phyloP scores from a whole-genome alignment of 345 rosid genomes.

The Gossypium raimondii region DNA sequence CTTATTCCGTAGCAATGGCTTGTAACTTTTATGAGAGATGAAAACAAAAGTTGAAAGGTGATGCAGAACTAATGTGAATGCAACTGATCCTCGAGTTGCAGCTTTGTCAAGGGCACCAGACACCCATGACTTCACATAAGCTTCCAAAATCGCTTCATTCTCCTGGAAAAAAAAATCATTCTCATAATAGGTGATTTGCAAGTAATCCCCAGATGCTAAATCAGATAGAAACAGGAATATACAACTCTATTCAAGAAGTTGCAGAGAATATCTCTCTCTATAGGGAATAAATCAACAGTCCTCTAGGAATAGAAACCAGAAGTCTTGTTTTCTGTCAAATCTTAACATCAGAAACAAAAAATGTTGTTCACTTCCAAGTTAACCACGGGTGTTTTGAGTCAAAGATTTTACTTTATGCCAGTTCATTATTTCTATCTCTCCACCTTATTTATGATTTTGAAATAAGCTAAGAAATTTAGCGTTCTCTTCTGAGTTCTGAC shows the following conservation, averaged over 20 bases:
- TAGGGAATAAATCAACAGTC: neutral
- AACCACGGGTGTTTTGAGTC: neutral
- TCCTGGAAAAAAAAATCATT: slow-evolving; percentile 36
- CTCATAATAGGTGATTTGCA: neutral
- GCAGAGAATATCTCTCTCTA: neutral
- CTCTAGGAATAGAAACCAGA: neutral
- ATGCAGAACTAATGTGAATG: slow-evolving; percentile 54
- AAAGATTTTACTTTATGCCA: neutral
- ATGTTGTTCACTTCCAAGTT: neutral
- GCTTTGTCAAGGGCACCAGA: slow-evolving; percentile 79
- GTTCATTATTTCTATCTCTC: neutral
- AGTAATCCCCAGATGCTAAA: neutral
- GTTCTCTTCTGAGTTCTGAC: neutral
- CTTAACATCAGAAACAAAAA: neutral
- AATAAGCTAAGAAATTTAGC: neutral
- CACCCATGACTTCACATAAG: slow-evolving; percentile 72
- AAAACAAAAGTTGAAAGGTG: slow-evolving; percentile 65
- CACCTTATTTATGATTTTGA: neutral
- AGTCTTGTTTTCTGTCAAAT: neutral
- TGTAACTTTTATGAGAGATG: slow-evolving; percentile 25
- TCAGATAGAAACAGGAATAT: neutral
- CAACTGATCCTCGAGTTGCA: slow-evolving; percentile 52
- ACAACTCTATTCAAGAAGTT: neutral
- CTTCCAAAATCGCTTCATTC: slow-evolving; percentile 63
- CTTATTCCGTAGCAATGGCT: slow-evolving; percentile 41